phyloP scores from a whole-genome alignment of 805 yeast species.

The Pichia gijzeniarum region DNA sequence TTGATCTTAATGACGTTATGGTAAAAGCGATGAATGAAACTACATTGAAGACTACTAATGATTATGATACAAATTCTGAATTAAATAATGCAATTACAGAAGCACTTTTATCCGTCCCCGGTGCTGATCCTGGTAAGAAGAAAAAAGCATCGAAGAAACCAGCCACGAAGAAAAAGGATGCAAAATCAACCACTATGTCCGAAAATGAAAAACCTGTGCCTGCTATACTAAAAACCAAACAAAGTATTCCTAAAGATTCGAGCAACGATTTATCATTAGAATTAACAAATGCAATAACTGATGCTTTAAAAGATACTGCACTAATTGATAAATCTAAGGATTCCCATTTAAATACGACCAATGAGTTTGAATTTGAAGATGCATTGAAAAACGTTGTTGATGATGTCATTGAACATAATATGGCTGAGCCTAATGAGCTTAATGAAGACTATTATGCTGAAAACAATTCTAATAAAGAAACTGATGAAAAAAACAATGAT shows the following conservation, averaged over 20 bases:
- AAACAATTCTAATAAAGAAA: background rate
- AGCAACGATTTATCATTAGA: slow-evolving; percentile 11
- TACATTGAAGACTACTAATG: slow-evolving; percentile 20
- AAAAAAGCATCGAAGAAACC: background rate
- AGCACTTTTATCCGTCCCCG: slow-evolving; percentile 7
- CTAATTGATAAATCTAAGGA: background rate
- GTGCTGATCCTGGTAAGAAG: background rate
- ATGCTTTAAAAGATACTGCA: slow-evolving; percentile 8
- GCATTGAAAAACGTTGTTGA: slow-evolving; percentile 53
- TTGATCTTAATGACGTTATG: slow-evolving; percentile 16
- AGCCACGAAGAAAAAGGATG: slow-evolving; percentile 1
- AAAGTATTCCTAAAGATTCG: background rate
- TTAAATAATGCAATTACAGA: slow-evolving; percentile 3
- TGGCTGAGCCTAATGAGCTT: slow-evolving; percentile 15
- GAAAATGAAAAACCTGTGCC: background rate
- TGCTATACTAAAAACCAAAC: background rate
- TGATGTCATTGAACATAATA: slow-evolving; percentile 39
- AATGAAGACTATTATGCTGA: slow-evolving; percentile 7
- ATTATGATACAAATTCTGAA: slow-evolving; percentile 4
- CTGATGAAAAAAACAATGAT: slow-evolving; percentile 22
- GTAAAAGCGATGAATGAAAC: slow-evolving; percentile 17
- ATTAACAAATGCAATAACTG: slow-evolving; percentile 20
- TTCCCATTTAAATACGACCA: background rate
- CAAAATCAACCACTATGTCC: background rate
- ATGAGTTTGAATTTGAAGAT: slow-evolving; percentile 38